Evolutionary conservation across 305 asterid genomes (phyloP).

Genomic region (Fraxinus platypoda): DNA sequence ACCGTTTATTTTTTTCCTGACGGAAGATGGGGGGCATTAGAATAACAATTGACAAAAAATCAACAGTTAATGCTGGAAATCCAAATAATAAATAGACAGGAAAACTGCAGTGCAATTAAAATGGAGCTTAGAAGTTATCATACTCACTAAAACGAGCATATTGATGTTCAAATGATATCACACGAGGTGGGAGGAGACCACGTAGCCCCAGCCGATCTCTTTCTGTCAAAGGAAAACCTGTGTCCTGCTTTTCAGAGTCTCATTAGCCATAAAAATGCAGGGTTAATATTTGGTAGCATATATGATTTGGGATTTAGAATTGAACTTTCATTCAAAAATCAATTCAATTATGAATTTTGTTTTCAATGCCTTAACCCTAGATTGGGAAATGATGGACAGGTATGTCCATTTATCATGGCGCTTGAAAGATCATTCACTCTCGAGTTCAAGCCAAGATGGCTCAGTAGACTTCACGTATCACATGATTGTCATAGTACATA

Average conservation of each 20-base stretch:
- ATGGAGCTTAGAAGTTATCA: conserved; percentile 12
- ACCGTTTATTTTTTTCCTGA: not conserved
- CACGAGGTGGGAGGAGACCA: conserved; percentile 98
- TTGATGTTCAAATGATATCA: conserved; percentile 95
- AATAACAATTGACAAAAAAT: not conserved
- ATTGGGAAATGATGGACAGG: too few species aligned
- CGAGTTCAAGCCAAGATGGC: not conserved
- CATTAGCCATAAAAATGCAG: conserved; percentile 19
- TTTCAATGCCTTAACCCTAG: not conserved
- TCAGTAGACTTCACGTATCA: not conserved
- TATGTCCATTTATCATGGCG: conserved; percentile 5
- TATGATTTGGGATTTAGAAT: not conserved
- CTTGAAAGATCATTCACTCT: not conserved
- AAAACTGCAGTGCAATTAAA: conserved; percentile 12
- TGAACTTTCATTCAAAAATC: not conserved
- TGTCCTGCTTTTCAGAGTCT: conserved; percentile 62
- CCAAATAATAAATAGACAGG: not conserved
- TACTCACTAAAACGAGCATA: conserved; percentile 94
- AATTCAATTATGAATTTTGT: not conserved
- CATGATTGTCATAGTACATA: not conserved
- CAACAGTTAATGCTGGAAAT: not conserved
- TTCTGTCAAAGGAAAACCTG: conserved; percentile 91
- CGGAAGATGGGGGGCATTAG: not conserved
- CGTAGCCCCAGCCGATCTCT: conserved; percentile 97
- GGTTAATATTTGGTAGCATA: not conserved